Evolutionary conservation across 345 rosid species (phyloP), one percentile per base, ranked within the genome.

Genomic region (Linum trigynum): DNA sequence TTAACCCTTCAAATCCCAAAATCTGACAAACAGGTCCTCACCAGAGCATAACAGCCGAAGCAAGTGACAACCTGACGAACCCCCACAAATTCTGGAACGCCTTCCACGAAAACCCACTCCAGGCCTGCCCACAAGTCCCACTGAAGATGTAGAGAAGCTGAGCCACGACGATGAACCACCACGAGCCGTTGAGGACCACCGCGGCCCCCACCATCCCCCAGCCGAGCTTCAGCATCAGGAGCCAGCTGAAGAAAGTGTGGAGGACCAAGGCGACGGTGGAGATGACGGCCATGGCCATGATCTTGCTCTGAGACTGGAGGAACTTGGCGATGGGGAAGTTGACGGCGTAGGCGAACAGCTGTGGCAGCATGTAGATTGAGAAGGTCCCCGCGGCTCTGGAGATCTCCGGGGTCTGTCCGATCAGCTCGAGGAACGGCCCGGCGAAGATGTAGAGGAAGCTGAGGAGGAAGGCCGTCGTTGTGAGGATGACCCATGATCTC

Each of bases 401-500:
- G 63, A 92, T 86, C 5, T 74, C 68, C 7, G 69, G 45, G 0
- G 88, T 86, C 79, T 92, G 97, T 7, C 98, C 98, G 6, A 92
- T 88, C 23, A 72, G 72, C 10, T 40, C 51, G 58, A 92, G 76
- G 41, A 90, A 5, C 23, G 65, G 80, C 1, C 76, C 75, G 0
- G 97, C 87, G 61, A 92, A 90, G 56, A 90, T 72, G 74, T 90
- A 86, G 3, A 90, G 39, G 3, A 92, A 69, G 68, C 70, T 43
- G 0, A 92, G 88, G 9, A 81, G 10, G 8, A 84, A 37, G 9
- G 96, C 82, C 7, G 97, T 80, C 4, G 84, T 36, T 77, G 71
- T 73, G 55, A 90, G 86, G 64, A 92, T 92, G 32, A 92, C 68
- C 98, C 96, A 92, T 17, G 98, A 92, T 67, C 98, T 80, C 63